Percentiles rank a stretch among this genome's conserved stretches.
phyloP scores from a whole-genome alignment of 75 land plant genomes.

The Adiantum capillusveneris region DNA sequence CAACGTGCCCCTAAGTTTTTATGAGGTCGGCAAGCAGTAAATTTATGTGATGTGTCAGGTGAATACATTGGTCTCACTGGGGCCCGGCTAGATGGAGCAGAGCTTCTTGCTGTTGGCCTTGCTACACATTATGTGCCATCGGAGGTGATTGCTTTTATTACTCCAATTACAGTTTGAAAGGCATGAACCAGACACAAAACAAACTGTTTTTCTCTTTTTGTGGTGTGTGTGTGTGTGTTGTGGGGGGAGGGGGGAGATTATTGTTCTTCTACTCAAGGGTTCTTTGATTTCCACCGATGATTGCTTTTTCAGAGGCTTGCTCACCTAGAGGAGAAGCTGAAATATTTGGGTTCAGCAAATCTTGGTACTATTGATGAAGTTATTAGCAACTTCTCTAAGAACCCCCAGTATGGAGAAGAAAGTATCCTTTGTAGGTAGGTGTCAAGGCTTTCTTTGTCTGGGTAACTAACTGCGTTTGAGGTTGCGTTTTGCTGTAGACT shows the following conservation, averaged over 20 bases:
- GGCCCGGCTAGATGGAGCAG: constrained; percentile 87
- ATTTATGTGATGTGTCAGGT: constrained; percentile 35
- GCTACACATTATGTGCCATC: constrained; percentile 94
- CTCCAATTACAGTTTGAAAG: no score
- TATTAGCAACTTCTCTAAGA: constrained; percentile 40
- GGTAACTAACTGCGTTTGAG: no score
- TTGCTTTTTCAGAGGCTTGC: constrained; percentile 36
- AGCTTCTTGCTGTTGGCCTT: constrained; percentile 87
- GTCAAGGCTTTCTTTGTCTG: no score
- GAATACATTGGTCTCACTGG: constrained; percentile 94
- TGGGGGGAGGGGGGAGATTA: no score
- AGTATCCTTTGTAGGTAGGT: constrained; percentile 44
- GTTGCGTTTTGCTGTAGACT: no score
- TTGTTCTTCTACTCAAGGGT: no score
- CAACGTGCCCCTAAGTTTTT: no score
- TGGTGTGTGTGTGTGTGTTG: not conserved
- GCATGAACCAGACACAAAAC: no score
- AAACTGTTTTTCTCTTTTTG: no score
- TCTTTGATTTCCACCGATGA: not conserved
- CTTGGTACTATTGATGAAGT: constrained; percentile 25
- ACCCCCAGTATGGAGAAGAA: constrained; percentile 28
- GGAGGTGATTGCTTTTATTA: constrained; percentile 40
- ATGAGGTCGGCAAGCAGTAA: no score
- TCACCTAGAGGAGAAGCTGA: constrained; percentile 43
- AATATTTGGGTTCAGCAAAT: constrained; percentile 28